Evolutionary conservation across 805 yeast species (phyloP).

Genomic region (Pichia nakasei): DNA sequence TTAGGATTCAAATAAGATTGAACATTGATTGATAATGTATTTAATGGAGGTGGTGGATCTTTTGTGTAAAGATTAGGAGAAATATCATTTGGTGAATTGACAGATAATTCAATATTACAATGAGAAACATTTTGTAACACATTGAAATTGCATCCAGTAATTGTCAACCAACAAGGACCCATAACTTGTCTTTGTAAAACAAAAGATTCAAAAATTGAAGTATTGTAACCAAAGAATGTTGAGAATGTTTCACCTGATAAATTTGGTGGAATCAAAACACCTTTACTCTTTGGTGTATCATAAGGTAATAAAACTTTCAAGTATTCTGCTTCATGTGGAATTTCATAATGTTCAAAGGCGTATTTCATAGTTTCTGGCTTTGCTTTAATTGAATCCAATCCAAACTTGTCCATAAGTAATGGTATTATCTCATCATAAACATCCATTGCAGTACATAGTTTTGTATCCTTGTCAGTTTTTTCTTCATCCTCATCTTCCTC

Average conservation of each 20-base stretch:
- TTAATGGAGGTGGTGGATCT: conserved; percentile 55
- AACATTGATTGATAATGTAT: conserved; percentile 64
- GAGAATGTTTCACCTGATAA: conserved; percentile 68
- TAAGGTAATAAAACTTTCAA: conserved; percentile 71
- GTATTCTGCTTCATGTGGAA: conserved; percentile 76
- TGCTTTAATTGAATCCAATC: conserved; percentile 53
- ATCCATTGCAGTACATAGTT: conserved; percentile 45
- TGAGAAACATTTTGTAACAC: conserved; percentile 61
- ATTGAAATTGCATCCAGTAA: conserved; percentile 53
- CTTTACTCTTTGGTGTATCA: conserved; percentile 47
- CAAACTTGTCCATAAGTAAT: conserved; percentile 51
- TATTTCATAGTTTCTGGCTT: conserved; percentile 70
- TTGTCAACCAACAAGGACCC: conserved; percentile 97
- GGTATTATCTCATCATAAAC: conserved; percentile 72
- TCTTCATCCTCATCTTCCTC: conserved; percentile 40
- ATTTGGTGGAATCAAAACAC: conserved; percentile 47
- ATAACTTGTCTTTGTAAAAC: conserved; percentile 73
- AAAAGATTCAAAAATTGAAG: conserved; percentile 76
- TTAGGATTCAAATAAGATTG: conserved; percentile 73
- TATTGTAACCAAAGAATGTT: conserved; percentile 69
- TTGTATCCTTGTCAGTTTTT: conserved; percentile 22
- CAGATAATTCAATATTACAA: conserved; percentile 67
- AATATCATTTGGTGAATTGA: conserved; percentile 39
- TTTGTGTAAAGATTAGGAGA: conserved; percentile 34
- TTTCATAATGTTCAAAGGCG: conserved; percentile 76